Evolutionary conservation across 768 basidiomycete genomes (phyloP).

Genomic region (Baorangia bicolor): DNA sequence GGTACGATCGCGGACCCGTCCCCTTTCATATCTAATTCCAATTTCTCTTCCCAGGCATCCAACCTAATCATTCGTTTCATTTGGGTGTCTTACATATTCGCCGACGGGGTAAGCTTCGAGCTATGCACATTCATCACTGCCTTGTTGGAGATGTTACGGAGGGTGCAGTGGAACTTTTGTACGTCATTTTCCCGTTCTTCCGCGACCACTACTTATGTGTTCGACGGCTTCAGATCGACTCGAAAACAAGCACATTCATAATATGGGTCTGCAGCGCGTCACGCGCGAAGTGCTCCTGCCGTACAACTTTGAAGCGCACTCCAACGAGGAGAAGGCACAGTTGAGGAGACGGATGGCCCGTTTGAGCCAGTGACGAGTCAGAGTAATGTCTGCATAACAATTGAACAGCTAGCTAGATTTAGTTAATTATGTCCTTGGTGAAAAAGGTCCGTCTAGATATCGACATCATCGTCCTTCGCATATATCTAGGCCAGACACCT

Average conservation of each 20-base stretch:
- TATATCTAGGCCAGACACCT: too few relatives aligned
- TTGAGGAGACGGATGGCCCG: conserved; percentile 18
- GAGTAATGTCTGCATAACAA: too few relatives aligned
- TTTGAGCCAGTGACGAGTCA: conserved; percentile 14
- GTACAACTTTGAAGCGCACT: conserved; percentile 54
- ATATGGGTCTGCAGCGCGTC: conserved; percentile 88
- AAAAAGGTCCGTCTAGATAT: too few relatives aligned
- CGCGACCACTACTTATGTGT: not conserved
- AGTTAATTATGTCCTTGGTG: too few relatives aligned
- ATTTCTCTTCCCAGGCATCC: conserved; percentile 47
- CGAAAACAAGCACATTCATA: conserved; percentile 91
- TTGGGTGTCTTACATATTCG: conserved; percentile 79
- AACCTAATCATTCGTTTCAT: conserved; percentile 77
- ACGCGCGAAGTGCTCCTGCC: conserved; percentile 85
- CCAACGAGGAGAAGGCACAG: conserved; percentile 43
- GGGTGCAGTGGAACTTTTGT: conserved; percentile 95
- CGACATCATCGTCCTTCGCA: too few relatives aligned
- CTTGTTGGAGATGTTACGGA: conserved; percentile 71
- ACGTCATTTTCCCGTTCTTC: conserved; percentile 26
- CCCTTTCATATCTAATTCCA: not conserved
- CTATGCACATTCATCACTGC: conserved; percentile 67
- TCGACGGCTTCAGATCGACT: conserved; percentile 54
- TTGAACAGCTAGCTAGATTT: not conserved
- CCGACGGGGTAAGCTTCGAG: conserved; percentile 43
- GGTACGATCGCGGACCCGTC: conserved; percentile 39